These are phyloP conservation scores for Fragilaria crotonensis DNA, from an alignment of 108 stramenopile genomes.

Conservation along the genomic window DNA sequence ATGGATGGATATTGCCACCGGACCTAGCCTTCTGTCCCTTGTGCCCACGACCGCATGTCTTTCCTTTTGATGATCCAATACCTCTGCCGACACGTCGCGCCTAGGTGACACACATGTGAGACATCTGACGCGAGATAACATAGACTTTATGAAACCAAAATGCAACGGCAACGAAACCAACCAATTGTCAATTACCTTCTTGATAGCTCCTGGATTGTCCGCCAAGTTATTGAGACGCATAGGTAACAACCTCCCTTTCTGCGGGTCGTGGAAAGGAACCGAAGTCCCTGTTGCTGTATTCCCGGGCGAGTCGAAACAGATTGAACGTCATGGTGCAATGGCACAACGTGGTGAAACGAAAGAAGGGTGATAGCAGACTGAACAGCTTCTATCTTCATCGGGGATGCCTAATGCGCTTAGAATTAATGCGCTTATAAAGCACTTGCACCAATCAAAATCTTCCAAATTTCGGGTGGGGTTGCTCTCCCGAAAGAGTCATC, in stretches of 20 bases:
- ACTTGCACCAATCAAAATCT: too few species aligned
- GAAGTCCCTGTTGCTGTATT: background rate
- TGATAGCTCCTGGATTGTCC: constrained; percentile 84
- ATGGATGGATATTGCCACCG: constrained; percentile 73
- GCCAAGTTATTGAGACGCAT: constrained; percentile 69
- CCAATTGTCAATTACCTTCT: constrained; percentile 25
- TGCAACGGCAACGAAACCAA: too few species aligned
- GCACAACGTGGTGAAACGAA: too few species aligned
- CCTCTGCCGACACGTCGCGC: constrained; percentile 93
- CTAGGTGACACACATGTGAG: constrained; percentile 1
- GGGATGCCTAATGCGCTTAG: too few species aligned
- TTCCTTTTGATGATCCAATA: constrained; percentile 91
- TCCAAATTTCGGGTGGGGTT: too few species aligned
- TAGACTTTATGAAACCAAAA: background rate
- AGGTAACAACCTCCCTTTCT: constrained; percentile 38
- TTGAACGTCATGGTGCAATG: background rate
- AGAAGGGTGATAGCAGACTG: too few species aligned
- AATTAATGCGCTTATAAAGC: too few species aligned
- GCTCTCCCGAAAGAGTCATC: too few species aligned
- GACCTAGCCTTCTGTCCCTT: constrained; percentile 92
- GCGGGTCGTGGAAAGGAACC: background rate
- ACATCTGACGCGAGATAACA: background rate
- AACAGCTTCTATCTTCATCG: too few species aligned
- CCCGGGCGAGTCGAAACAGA: background rate
- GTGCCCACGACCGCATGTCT: constrained; percentile 94